These are phyloP conservation scores for Parascedosporium putredinis DNA, from an alignment of 2,329 filamentous ascomycete genomes.

Conservation along the genomic window DNA sequence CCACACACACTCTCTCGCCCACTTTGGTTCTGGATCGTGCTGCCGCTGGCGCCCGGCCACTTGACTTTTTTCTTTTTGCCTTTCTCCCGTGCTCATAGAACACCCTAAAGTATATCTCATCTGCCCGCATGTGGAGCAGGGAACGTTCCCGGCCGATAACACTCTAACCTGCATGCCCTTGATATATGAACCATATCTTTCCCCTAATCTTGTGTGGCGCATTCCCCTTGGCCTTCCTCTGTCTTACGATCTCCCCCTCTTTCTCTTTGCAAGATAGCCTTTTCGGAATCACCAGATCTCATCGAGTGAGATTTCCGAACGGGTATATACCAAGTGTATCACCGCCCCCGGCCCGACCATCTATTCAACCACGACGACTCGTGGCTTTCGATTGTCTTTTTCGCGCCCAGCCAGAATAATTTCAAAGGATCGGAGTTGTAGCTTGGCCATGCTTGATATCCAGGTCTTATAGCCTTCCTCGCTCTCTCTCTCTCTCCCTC, in stretches of 20 bases:
- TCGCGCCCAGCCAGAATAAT: background rate
- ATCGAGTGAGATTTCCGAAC: background rate
- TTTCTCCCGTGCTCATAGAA: background rate
- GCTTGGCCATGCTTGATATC: conserved; percentile 1
- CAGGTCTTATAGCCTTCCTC: conserved; percentile 2
- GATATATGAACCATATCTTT: conserved; percentile 1
- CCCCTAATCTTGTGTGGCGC: background rate
- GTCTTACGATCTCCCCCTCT: background rate
- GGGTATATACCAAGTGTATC: background rate
- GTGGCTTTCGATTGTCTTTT: no score
- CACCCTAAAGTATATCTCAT: background rate
- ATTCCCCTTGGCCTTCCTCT: background rate
- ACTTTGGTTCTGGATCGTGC: no score
- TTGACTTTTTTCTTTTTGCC: background rate
- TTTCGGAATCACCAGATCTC: background rate
- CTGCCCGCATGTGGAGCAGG: background rate
- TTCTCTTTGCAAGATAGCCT: background rate
- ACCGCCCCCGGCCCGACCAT: no score
- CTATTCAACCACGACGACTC: no score
- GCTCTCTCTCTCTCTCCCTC: conserved; percentile 1
- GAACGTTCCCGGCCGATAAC: background rate
- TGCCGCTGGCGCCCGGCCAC: background rate
- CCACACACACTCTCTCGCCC: background rate
- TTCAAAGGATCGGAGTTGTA: background rate
- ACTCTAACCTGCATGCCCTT: background rate